These are phyloP conservation scores for Earliella scabrosa DNA, from an alignment of 1,284 basidiomycete genomes.

Conservation along the genomic window DNA sequence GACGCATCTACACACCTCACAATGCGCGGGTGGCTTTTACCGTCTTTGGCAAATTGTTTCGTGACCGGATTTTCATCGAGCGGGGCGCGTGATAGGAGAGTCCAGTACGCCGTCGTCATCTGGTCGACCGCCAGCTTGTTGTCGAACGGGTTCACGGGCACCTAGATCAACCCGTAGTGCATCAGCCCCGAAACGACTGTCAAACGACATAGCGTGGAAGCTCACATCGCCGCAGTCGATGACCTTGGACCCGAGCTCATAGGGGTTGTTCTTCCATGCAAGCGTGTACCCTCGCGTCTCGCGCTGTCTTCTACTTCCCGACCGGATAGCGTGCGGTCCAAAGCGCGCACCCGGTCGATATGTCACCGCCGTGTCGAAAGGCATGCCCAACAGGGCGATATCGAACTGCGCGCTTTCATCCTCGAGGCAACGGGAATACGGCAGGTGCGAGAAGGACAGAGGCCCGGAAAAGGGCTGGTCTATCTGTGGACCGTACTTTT, in stretches of 20 bases:
- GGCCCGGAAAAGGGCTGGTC: constrained; percentile 76
- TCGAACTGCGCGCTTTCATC: constrained; percentile 60
- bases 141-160: constrained; percentile 74
- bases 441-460: constrained; percentile 73
- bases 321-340: constrained; percentile 81
- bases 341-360: constrained; percentile 82
- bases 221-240: constrained; percentile 83
- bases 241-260: constrained; percentile 56
- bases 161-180: too few species aligned
- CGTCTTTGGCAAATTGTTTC: constrained; percentile 51
- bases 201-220: too few species aligned
- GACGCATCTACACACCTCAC: constrained; percentile 49
- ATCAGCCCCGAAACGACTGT: too few species aligned
- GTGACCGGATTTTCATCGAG: constrained; percentile 34
- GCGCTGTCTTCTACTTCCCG: constrained; percentile 72
- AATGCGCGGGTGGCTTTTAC: constrained; percentile 65
- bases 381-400: constrained; percentile 80
- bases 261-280: constrained; percentile 73
- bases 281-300: constrained; percentile 62
- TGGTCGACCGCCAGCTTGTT: constrained; percentile 79
- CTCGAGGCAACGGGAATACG: constrained; percentile 73
- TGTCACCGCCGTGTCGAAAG: constrained; percentile 77
- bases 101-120: constrained; percentile 78
- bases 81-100: constrained; percentile 61
- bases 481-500: constrained; percentile 73